phyloP scores from a whole-genome alignment of 2,329 filamentous ascomycete genomes.

The Claviceps sp. region DNA sequence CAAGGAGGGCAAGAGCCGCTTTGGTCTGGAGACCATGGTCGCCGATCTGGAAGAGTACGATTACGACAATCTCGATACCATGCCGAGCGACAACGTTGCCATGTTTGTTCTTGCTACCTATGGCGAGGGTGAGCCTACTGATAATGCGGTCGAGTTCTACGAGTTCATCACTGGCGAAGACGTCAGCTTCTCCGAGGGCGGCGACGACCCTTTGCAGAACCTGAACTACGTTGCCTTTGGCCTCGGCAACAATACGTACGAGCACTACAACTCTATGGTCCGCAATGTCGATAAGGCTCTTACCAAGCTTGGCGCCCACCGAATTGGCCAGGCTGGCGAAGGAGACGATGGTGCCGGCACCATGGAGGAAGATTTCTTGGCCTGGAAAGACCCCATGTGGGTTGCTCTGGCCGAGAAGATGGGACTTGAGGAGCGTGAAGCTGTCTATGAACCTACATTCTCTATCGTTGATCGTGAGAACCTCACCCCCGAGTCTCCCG shows the following conservation, averaged over 20 bases:
- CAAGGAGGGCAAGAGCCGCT: constrained; percentile 94
- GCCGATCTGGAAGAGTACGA: constrained; percentile 97
- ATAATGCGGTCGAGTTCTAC: constrained; percentile 98
- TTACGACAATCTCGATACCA: constrained; percentile 79
- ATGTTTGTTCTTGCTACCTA: constrained; percentile 97
- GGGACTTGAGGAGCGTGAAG: constrained; percentile 86
- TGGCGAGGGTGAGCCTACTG: constrained; percentile 94
- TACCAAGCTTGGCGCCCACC: constrained; percentile 65
- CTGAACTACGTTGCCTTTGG: constrained; percentile 93
- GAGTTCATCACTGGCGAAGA: constrained; percentile 85
- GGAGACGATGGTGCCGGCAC: constrained; percentile 96
- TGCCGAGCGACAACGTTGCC: constrained; percentile 80
- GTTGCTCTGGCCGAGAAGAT: constrained; percentile 67
- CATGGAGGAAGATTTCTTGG: constrained; percentile 98
- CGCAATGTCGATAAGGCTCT: constrained; percentile 76
- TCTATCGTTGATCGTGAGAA: constrained; percentile 64
- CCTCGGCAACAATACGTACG: constrained; percentile 97
- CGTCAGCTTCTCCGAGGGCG: constrained; percentile 61
- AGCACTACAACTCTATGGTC: constrained; percentile 99
- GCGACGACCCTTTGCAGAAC: constrained; percentile 61
- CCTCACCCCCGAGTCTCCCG: constrained; percentile 58
- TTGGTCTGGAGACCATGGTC: constrained; percentile 95
- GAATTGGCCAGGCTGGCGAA: constrained; percentile 81
- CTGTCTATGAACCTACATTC: constrained; percentile 89
- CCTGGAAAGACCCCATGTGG: constrained; percentile 99